A percentile compares a stretch with the other conserved stretches of the same genome.
Conservation (phyloP, 148 eudicot species). For the Fagopyrum tataricum region DNA sequence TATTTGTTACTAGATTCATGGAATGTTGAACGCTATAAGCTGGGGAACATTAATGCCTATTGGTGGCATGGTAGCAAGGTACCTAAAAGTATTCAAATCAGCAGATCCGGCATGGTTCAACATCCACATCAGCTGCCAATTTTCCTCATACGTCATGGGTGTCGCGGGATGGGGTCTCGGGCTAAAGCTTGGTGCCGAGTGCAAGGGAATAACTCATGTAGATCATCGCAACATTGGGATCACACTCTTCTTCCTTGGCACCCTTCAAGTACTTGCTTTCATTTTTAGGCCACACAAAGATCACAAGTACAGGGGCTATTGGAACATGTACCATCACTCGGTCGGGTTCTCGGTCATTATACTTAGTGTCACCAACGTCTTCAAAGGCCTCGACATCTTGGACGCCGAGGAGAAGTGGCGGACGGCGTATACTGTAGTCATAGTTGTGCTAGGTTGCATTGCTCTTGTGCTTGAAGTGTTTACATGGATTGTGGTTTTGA, state of each 20-base stretch:
- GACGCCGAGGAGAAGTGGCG: conserved; percentile 41
- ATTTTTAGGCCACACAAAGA: conserved; percentile 59
- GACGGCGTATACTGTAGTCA: conserved; percentile 30
- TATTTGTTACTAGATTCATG: conserved; percentile 30
- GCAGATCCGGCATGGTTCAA: conserved; percentile 62
- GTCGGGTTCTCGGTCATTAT: conserved; percentile 38
- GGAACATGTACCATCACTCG: conserved; percentile 51
- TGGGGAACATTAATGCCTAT: conserved; percentile 56
- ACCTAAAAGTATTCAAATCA: conserved; percentile 43
- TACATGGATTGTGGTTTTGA: conserved; percentile 49
- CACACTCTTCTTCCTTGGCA: conserved; percentile 40
- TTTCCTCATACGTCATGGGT: conserved; percentile 38
- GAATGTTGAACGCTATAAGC: conserved; percentile 38
- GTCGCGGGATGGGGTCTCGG: conserved; percentile 60
- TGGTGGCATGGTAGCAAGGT: conserved; percentile 45
- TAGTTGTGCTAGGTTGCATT: conserved; percentile 27
- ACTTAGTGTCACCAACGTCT: conserved; percentile 42
- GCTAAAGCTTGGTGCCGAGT: conserved; percentile 49
- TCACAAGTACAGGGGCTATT: conserved; percentile 45
- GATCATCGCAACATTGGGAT: conserved; percentile 49
- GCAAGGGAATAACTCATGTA: conserved; percentile 19
- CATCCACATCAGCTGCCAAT: conserved; percentile 40
- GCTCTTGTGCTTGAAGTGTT: conserved; percentile 36
- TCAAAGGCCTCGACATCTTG: conserved; percentile 44
- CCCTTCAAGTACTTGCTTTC: conserved; percentile 45